Base-by-base conservation (phyloP, 192 early-diverging fungal species). In the Coemansia pectinata region DNA sequence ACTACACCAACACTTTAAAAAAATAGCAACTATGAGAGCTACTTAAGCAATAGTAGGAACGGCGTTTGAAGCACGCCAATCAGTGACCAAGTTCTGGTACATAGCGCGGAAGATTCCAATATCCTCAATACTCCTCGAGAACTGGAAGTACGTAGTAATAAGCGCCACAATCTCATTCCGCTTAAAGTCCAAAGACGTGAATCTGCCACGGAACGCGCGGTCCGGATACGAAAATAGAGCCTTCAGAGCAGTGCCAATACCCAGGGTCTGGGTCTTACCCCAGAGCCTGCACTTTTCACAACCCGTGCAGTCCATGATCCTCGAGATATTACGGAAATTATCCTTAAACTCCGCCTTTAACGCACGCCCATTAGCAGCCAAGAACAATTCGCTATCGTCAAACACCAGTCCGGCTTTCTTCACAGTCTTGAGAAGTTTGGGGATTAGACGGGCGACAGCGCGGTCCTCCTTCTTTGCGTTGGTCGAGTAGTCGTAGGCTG, bases 221-320 rank as follows among this genome's bases (percentile, higher is more conserved):
- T 97, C 94, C 21, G 89, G 92, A 75, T 92, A 94, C 5, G 94
- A 94, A 78, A 99, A 98, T 52, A 99, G 84, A 17, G 96, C 84
- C 80, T 99, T 99, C 42, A 99, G 86, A 3, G 97, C 98, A 0
- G 97, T 96, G 61, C 92, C 98, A n/a, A 99, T 79, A 7, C 98
- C 97, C 67, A 92, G 89, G 1, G 89, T 91, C 86, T 99, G 98
- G 8, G 97, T 71, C 74, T 99, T 99, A 27, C 98, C 98, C 98
- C 98, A 99, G 36, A 99, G 82, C 44, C 94, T 78, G 70, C 98
- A 99, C 81, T 99, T 99, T 82, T 99, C 95, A 75, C 98, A 99
- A 1, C 91, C 94, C 25, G 98, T 95, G 76, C 98, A 99, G 84
- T 99, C 98, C 97, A 99, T 98, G 76, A 99, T 97, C 23, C 89